A percentile compares a stretch with the other conserved stretches of the same genome.
These are phyloP conservation scores for Cicer yamashitae DNA, from an alignment of 306 rosid genomes.

Conservation along the genomic window DNA sequence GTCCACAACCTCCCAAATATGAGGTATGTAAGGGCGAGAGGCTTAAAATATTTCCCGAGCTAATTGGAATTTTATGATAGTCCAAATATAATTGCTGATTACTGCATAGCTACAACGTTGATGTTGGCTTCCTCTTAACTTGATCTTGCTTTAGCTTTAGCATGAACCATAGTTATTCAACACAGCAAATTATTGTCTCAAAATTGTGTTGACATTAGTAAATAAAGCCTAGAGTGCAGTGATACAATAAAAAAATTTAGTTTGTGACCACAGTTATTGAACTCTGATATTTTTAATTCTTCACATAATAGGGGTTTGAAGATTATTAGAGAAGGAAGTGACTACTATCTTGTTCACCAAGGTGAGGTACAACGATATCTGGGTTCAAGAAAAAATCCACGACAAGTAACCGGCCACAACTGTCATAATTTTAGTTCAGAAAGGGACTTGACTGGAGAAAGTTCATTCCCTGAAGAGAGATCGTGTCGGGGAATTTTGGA, in stretches of 20 bases:
- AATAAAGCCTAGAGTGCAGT: not conserved
- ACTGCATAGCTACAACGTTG: constrained; percentile 20
- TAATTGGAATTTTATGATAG: too few species aligned
- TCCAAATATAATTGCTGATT: constrained; percentile 7
- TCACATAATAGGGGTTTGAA: constrained; percentile 66
- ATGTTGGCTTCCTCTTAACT: constrained; percentile 14
- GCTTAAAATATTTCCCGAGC: too few species aligned
- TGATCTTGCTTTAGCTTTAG: constrained; percentile 23
- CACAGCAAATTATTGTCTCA: constrained; percentile 4
- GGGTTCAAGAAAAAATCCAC: constrained; percentile 61
- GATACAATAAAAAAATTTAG: not conserved
- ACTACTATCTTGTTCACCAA: constrained; percentile 79
- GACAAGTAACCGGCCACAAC: constrained; percentile 33
- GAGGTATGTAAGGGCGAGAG: too few species aligned
- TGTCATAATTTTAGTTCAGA: constrained; percentile 40
- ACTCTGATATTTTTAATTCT: not conserved
- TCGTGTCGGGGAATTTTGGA: constrained; percentile 70
- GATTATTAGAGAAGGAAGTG: constrained; percentile 72
- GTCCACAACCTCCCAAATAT: too few species aligned
- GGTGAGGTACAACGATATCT: constrained; percentile 70
- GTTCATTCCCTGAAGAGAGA: constrained; percentile 52
- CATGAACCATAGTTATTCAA: constrained; percentile 14
- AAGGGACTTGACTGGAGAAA: constrained; percentile 45
- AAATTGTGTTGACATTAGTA: not conserved
- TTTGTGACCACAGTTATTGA: constrained; percentile 8